These are phyloP conservation scores for Puccinellia tenuiflora DNA, from an alignment of 176 grass and related monocot genomes.

Conservation along the genomic window DNA sequence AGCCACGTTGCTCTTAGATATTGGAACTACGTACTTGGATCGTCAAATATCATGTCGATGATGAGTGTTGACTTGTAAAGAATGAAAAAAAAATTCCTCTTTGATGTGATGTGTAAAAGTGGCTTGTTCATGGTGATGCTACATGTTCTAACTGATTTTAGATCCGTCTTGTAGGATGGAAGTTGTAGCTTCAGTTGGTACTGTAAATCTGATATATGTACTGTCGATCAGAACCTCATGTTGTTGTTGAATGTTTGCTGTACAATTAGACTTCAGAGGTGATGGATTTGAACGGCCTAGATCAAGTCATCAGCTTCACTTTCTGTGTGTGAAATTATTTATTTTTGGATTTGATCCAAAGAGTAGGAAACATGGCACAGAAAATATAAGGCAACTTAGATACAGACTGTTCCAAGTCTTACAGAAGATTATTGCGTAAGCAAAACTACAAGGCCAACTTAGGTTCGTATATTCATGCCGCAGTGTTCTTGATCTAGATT, in stretches of 20 bases:
- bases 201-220: slow-evolving; percentile 15
- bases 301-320: neutral
- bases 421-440: neutral
- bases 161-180: neutral
- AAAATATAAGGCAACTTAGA: neutral
- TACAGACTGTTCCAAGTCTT: neutral
- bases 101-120: slow-evolving; percentile 13
- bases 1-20: neutral
- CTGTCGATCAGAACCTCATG: slow-evolving; percentile 1
- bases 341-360: neutral
- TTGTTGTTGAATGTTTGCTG: neutral
- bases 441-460: neutral
- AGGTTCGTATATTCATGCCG: neutral
- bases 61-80: slow-evolving; percentile 3
- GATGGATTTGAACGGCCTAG: neutral
- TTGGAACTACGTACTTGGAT: neutral
- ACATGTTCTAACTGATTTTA: slow-evolving; percentile 2
- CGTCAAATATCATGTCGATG: neutral
- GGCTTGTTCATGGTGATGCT: neutral
- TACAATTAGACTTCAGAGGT: neutral
- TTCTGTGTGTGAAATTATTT: neutral
- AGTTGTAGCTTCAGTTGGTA: slow-evolving; percentile 4
- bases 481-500: neutral
- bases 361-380: neutral
- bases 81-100: neutral